Percentiles rank a stretch among this genome's conserved stretches.
Evolutionary conservation across 2,329 filamentous ascomycete species (phyloP).

Genomic region (Verticillium dahliae): DNA sequence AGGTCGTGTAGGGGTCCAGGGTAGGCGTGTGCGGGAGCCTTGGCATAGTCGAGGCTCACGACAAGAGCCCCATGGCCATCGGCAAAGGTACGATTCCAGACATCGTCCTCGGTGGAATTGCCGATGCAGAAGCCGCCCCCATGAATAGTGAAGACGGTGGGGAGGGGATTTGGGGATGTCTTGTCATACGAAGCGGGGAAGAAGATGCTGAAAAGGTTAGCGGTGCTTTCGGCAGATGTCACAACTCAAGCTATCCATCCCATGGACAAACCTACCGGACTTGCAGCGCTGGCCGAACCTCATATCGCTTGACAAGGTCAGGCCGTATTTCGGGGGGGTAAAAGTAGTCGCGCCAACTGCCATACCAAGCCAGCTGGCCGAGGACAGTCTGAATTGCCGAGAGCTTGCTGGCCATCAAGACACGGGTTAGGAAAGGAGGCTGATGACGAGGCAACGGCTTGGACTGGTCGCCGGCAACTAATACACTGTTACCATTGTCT

Average conservation of each 20-base stretch:
- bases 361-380: slow-evolving; percentile 7
- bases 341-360: slow-evolving; percentile 7
- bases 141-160: slow-evolving; percentile 42
- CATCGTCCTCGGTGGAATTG: slow-evolving; percentile 34
- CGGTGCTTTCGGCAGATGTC: background rate
- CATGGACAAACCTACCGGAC: slow-evolving; percentile 6
- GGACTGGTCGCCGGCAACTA: background rate
- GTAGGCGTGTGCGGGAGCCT: slow-evolving; percentile 36
- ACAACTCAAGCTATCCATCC: no score
- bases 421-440: slow-evolving; percentile 6
- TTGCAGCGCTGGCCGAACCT: slow-evolving; percentile 7
- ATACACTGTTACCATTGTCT: background rate
- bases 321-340: slow-evolving; percentile 3
- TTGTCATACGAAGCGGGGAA: slow-evolving; percentile 27
- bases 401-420: slow-evolving; percentile 9
- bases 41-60: slow-evolving; percentile 40
- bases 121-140: slow-evolving; percentile 43
- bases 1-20: slow-evolving; percentile 37
- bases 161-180: slow-evolving; percentile 21
- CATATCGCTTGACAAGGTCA: slow-evolving; percentile 12
- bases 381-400: slow-evolving; percentile 5
- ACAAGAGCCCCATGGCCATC: slow-evolving; percentile 33
- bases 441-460: background rate
- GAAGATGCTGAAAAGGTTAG: slow-evolving; percentile 24
- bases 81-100: slow-evolving; percentile 37